Percentiles rank a stretch among this genome's conserved stretches.
Conservation (phyloP, 2,329 filamentous ascomycete genomes). For the Lachnellula arida region DNA sequence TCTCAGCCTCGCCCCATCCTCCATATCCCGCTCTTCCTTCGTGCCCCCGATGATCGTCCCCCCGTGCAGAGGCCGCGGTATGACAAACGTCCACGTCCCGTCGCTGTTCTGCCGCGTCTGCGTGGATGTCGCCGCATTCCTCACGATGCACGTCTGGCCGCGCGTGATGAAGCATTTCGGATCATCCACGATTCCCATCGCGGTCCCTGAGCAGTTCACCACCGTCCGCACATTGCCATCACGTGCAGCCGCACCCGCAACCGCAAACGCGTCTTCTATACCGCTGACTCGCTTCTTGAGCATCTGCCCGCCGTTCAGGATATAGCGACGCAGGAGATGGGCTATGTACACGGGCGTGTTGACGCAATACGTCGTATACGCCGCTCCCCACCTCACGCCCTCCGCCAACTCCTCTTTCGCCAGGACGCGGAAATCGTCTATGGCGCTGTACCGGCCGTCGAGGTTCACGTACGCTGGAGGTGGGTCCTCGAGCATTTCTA, state of each 20-base stretch:
- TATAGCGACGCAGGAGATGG: slow-evolving; percentile 37
- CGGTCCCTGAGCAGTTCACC: slow-evolving; percentile 40
- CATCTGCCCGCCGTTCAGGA: slow-evolving; percentile 35
- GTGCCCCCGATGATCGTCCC: slow-evolving; percentile 64
- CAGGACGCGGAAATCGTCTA: slow-evolving; percentile 25
- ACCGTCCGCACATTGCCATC: slow-evolving; percentile 32
- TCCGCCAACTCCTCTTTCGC: slow-evolving; percentile 28
- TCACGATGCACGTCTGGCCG: slow-evolving; percentile 45
- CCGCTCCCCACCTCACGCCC: slow-evolving; percentile 34
- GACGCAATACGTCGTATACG: slow-evolving; percentile 38
- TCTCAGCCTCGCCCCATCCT: slow-evolving; percentile 45
- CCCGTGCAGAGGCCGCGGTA: slow-evolving; percentile 56
- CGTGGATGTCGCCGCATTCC: slow-evolving; percentile 38
- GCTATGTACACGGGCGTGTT: slow-evolving; percentile 41
- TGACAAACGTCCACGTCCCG: slow-evolving; percentile 58
- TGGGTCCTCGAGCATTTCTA: slow-evolving; percentile 40
- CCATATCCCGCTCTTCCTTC: slow-evolving; percentile 56
- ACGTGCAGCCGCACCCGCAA: slow-evolving; percentile 22
- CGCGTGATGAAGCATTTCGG: slow-evolving; percentile 39
- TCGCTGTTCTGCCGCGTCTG: slow-evolving; percentile 60
- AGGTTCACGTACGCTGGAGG: slow-evolving; percentile 32
- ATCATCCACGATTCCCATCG: slow-evolving; percentile 39
- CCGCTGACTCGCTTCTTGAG: slow-evolving; percentile 22
- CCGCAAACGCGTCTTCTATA: slow-evolving; percentile 35
- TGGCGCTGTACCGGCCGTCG: slow-evolving; percentile 36